Evolutionary conservation across 2,329 filamentous ascomycete species (phyloP).

Genomic region (Peltaster fructicola): DNA sequence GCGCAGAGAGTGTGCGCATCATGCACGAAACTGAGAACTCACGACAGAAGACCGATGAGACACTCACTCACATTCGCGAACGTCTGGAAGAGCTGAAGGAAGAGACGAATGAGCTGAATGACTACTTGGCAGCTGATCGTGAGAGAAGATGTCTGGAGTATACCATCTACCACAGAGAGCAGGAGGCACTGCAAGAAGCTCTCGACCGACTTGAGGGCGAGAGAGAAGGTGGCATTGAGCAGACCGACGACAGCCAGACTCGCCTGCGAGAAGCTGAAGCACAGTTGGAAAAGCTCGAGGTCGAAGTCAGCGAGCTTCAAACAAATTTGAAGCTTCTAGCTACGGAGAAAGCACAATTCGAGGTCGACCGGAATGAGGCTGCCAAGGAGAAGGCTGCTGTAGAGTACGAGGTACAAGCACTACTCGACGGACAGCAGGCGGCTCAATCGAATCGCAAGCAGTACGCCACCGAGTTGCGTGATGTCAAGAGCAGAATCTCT

Average conservation of each 20-base stretch:
- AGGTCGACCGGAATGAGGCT: conserved; percentile 72
- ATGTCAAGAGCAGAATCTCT: conserved; percentile 56
- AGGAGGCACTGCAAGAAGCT: conserved; percentile 57
- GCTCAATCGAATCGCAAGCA: conserved; percentile 55
- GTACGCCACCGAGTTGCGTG: conserved; percentile 53
- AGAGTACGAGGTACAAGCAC: conserved; percentile 65
- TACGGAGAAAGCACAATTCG: conserved; percentile 71
- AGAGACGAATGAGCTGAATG: conserved; percentile 88
- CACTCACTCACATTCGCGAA: conserved; percentile 81
- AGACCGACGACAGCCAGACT: conserved; percentile 63
- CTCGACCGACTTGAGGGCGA: conserved; percentile 71
- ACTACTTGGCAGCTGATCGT: conserved; percentile 86
- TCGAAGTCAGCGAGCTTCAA: conserved; percentile 60
- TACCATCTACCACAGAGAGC: conserved; percentile 80
- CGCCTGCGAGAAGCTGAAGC: conserved; percentile 57
- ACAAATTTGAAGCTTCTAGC: conserved; percentile 71
- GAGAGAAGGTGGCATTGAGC: conserved; percentile 66
- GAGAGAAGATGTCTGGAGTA: conserved; percentile 88
- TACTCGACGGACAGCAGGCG: conserved; percentile 66
- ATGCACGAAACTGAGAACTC: conserved; percentile 96
- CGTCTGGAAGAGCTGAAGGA: conserved; percentile 79
- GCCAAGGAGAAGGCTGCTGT: conserved; percentile 67
- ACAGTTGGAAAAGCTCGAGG: conserved; percentile 57
- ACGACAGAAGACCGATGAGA: conserved; percentile 80
- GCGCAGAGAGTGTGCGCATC: conserved; percentile 84